phyloP scores from a whole-genome alignment of 2,329 filamentous ascomycete species.

The Talaromyces sp. region DNA sequence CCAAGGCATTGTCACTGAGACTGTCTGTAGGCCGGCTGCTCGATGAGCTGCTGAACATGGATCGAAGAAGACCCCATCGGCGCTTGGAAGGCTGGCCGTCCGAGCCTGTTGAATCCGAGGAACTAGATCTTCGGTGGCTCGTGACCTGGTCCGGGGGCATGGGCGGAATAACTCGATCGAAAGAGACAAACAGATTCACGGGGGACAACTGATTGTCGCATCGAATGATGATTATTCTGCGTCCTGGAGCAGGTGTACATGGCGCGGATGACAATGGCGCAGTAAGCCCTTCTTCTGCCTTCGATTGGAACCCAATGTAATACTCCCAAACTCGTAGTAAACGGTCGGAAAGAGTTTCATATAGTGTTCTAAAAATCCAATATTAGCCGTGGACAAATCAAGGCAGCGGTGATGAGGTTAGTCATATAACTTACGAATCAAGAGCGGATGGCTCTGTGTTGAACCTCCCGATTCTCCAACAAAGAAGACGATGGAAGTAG shows the following conservation, averaged over 20 bases:
- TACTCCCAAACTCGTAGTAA: slow-evolving; percentile 76
- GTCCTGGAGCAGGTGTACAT: slow-evolving; percentile 81
- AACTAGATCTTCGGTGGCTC: slow-evolving; percentile 40
- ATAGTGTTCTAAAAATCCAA: slow-evolving; percentile 64
- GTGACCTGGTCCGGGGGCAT: slow-evolving; percentile 34
- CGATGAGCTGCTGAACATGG: slow-evolving; percentile 51
- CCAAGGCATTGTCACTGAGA: slow-evolving; percentile 41
- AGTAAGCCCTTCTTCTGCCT: slow-evolving; percentile 60
- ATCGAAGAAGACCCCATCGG: slow-evolving; percentile 56
- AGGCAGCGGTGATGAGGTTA: not conserved
- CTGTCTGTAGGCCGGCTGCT: slow-evolving; percentile 49
- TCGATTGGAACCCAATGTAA: slow-evolving; percentile 73
- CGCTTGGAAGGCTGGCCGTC: slow-evolving; percentile 37
- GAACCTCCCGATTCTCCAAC: slow-evolving; percentile 83
- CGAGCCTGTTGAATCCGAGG: slow-evolving; percentile 28
- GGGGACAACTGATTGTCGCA: slow-evolving; percentile 67
- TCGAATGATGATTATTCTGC: slow-evolving; percentile 84
- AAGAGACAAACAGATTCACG: slow-evolving; percentile 60
- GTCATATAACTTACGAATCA: slow-evolving; percentile 63
- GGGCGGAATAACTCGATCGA: slow-evolving; percentile 61
- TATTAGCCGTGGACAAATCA: slow-evolving; percentile 9
- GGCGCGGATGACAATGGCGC: slow-evolving; percentile 73
- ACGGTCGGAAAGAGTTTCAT: slow-evolving; percentile 66
- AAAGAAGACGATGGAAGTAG: slow-evolving; percentile 87
- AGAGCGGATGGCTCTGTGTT: slow-evolving; percentile 66